Conservation (phyloP, 2,329 filamentous ascomycete genomes). For the Ambrosiella xylebori region DNA sequence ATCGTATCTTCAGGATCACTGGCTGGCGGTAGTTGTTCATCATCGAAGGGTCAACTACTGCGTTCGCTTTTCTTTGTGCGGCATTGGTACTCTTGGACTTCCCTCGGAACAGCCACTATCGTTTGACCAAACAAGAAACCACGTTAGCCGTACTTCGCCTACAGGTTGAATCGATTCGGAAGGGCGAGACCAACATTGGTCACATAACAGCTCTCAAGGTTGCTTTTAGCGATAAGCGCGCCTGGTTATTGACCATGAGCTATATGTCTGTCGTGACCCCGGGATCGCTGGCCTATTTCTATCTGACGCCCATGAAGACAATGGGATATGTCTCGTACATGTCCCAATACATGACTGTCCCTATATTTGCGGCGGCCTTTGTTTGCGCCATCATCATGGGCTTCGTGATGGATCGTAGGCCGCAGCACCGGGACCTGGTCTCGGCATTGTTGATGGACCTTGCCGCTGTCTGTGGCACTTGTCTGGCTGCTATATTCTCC, state of each 20-base stretch:
- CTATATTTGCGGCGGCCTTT: not conserved
- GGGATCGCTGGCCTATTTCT: conserved; percentile 20
- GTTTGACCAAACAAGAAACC: not conserved
- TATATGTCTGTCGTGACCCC: conserved; percentile 20
- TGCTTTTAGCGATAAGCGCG: conserved; percentile 14
- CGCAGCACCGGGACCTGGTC: conserved; percentile 28
- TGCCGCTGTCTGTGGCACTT: not conserved
- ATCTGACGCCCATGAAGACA: conserved; percentile 19
- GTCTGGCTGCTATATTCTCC: conserved; percentile 31
- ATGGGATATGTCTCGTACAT: conserved; percentile 17
- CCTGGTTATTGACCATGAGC: conserved; percentile 15
- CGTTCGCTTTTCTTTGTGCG: not conserved
- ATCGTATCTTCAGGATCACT: not conserved
- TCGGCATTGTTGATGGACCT: not conserved
- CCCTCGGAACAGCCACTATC: not conserved
- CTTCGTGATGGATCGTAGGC: conserved; percentile 29
- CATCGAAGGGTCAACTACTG: not conserved
- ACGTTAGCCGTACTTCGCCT: not conserved
- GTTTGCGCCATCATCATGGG: conserved; percentile 27
- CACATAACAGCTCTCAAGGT: not conserved
- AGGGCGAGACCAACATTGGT: not conserved
- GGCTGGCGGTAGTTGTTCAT: not conserved
- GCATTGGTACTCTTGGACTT: not conserved
- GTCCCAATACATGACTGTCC: conserved; percentile 28
- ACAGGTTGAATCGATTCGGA: not conserved